Percentiles rank a stretch among this genome's conserved stretches.
Evolutionary conservation across 352 stramenopile genomes (phyloP).

Genomic region (Phytophthora parvispora): DNA sequence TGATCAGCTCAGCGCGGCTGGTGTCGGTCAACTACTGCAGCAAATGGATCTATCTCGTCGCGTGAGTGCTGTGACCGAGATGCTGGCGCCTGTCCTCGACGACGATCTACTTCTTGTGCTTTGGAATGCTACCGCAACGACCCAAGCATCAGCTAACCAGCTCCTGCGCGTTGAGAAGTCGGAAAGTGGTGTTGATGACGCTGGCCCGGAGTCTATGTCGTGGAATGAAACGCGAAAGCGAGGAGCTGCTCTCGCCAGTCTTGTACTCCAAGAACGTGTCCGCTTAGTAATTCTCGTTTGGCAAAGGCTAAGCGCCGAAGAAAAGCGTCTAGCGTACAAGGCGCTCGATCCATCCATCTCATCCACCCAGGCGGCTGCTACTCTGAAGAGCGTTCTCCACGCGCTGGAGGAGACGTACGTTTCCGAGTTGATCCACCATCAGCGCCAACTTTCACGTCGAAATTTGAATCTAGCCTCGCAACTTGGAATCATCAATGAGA

Average conservation of each 20-base stretch:
- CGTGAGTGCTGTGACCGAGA: constrained; percentile 45
- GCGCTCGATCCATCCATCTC: constrained; percentile 31
- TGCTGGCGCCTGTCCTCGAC: constrained; percentile 58
- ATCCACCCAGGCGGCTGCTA: constrained; percentile 19
- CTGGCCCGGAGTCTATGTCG: constrained; percentile 12
- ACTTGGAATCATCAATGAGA: constrained; percentile 23
- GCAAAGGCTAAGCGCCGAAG: constrained; percentile 63
- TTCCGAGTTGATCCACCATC: constrained; percentile 66
- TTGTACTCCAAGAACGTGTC: constrained; percentile 74
- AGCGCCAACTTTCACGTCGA: constrained; percentile 37
- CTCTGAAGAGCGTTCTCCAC: constrained; percentile 54
- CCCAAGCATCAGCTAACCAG: constrained; percentile 24
- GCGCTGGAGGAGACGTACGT: constrained; percentile 72
- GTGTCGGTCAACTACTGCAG: constrained; percentile 36
- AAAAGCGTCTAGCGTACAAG: constrained; percentile 51
- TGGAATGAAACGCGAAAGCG: constrained; percentile 46
- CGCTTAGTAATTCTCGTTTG: constrained; percentile 59
- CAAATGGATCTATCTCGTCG: constrained; percentile 46
- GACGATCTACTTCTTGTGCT: constrained; percentile 70
- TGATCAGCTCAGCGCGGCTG: constrained; percentile 36
- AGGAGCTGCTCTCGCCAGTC: constrained; percentile 49
- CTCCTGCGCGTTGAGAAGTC: constrained; percentile 1
- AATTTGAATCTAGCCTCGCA: constrained; percentile 34
- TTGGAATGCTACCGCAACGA: constrained; percentile 69
- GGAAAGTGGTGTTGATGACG: not conserved